Conservation (phyloP, 2,329 filamentous ascomycete species). For the Trichoderma lentiforme region DNA sequence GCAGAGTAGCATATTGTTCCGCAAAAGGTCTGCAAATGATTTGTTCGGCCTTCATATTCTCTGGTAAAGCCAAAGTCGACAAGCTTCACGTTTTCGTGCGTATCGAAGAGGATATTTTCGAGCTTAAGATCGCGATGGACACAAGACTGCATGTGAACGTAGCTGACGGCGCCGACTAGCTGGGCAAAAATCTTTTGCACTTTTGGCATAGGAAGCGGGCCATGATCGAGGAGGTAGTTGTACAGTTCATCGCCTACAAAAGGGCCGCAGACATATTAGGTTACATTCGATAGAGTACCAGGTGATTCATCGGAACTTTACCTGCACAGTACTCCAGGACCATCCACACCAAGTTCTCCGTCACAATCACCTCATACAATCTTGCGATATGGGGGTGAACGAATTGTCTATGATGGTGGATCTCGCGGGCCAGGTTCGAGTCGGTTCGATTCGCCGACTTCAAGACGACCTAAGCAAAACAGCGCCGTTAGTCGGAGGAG, state of each 20-base stretch:
- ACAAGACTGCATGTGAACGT: slow-evolving; percentile 92
- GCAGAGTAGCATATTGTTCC: slow-evolving; percentile 97
- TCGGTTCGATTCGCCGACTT: slow-evolving; percentile 97
- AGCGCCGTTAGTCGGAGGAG: slow-evolving; percentile 20
- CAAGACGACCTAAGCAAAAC: slow-evolving; percentile 72
- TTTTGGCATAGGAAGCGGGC: slow-evolving; percentile 77
- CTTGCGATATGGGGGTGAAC: slow-evolving; percentile 95
- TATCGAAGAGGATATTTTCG: slow-evolving; percentile 87
- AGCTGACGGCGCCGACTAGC: slow-evolving; percentile 88
- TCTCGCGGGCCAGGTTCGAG: slow-evolving; percentile 91
- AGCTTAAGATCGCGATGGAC: slow-evolving; percentile 96
- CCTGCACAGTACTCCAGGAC: slow-evolving; percentile 95
- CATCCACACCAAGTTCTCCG: slow-evolving; percentile 90
- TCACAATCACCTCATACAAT: slow-evolving; percentile 97
- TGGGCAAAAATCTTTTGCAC: slow-evolving; percentile 96
- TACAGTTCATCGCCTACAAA: slow-evolving; percentile 85
- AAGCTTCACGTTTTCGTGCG: slow-evolving; percentile 94
- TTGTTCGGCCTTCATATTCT: slow-evolving; percentile 93
- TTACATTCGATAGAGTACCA: background rate
- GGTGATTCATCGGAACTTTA: slow-evolving; percentile 35
- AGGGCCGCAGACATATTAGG: background rate
- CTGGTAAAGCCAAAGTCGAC: slow-evolving; percentile 98
- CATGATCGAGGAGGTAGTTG: slow-evolving; percentile 87
- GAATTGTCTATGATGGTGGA: slow-evolving; percentile 97
- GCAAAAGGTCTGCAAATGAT: slow-evolving; percentile 95